A percentile compares a stretch with the other conserved stretches of the same genome.
phyloP scores from a whole-genome alignment of 805 yeast genomes.

The Starmerella floricola region DNA sequence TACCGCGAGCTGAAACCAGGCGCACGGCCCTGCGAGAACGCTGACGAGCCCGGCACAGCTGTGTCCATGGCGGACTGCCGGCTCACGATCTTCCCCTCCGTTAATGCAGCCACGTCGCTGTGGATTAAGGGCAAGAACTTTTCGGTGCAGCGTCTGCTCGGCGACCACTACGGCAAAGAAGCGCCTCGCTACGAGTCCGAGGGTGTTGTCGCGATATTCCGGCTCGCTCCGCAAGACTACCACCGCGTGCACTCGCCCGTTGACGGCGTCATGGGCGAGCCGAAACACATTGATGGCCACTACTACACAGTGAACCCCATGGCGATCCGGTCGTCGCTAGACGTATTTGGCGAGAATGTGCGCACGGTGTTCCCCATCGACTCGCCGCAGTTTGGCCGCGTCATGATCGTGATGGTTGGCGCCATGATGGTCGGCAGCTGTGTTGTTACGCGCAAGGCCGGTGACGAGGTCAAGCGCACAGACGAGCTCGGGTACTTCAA shows the following conservation, averaged over 20 bases:
- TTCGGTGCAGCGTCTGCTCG: slow-evolving; percentile 49
- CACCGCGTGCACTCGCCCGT: slow-evolving; percentile 90
- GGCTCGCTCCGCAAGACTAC: slow-evolving; percentile 94
- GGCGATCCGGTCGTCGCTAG: slow-evolving; percentile 82
- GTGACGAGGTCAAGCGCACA: slow-evolving; percentile 48
- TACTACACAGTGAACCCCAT: slow-evolving; percentile 95
- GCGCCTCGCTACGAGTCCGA: slow-evolving; percentile 33
- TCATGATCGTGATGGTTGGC: slow-evolving; percentile 73
- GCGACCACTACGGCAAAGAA: slow-evolving; percentile 31
- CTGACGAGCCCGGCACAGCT: slow-evolving; percentile 37
- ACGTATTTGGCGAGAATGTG: slow-evolving; percentile 86
- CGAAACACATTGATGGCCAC: slow-evolving; percentile 68
- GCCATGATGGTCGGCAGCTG: slow-evolving; percentile 99
- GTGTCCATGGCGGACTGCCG: slow-evolving; percentile 84
- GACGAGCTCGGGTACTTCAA: slow-evolving; percentile 90
- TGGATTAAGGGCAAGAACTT: slow-evolving; percentile 88
- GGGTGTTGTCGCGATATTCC: slow-evolving; percentile 57
- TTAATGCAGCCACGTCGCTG: slow-evolving; percentile 50
- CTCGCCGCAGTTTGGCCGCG: slow-evolving; percentile 63
- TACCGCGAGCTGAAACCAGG: slow-evolving; percentile 63
- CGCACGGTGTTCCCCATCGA: slow-evolving; percentile 67
- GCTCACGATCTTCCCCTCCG: slow-evolving; percentile 52
- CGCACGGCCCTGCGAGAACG: slow-evolving; percentile 58
- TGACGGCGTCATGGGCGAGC: slow-evolving; percentile 54
- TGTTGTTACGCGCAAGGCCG: slow-evolving; percentile 52